phyloP scores from a whole-genome alignment of 2,329 filamentous ascomycete genomes.

The Lasiodiplodia hormozganensis region DNA sequence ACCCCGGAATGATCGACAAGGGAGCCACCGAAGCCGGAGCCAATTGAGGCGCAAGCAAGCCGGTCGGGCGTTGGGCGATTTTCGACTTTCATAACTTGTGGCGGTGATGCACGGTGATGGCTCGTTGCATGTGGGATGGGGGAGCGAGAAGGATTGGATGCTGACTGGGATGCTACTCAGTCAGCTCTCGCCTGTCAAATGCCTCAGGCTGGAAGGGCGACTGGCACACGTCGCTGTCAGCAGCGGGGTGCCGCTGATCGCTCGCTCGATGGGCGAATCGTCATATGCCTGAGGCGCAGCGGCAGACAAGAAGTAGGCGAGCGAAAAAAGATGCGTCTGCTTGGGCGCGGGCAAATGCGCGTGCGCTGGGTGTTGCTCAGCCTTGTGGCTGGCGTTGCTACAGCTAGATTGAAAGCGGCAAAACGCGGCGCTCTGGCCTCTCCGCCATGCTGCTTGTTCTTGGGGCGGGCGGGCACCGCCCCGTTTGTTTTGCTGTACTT shows the following conservation, averaged over 20 bases:
- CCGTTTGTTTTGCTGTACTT: not conserved
- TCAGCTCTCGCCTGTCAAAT: not conserved
- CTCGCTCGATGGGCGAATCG: not conserved
- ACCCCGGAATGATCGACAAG: conserved; percentile 27
- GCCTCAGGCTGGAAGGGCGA: not conserved
- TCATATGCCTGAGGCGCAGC: conserved; percentile 10
- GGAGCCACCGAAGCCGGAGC: conserved; percentile 12
- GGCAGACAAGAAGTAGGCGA: not conserved
- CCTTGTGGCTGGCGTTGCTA: conserved; percentile 19
- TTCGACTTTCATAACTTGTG: not conserved
- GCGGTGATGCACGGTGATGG: not conserved
- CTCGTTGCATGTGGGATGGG: not conserved
- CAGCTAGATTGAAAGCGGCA: conserved; percentile 21
- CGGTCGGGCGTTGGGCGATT: not conserved
- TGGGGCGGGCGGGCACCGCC: conserved; percentile 9
- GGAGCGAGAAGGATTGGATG: not conserved
- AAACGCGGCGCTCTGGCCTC: not conserved
- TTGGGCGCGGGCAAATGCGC: not conserved
- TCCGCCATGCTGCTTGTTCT: not conserved
- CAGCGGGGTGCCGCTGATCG: conserved; percentile 4
- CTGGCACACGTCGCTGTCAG: not conserved
- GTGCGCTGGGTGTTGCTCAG: conserved; percentile 8
- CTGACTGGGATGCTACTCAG: not conserved
- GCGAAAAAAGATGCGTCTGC: not conserved
- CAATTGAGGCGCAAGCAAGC: conserved; percentile 5